Evolutionary conservation across 805 yeast genomes (phyloP).

Genomic region (Kluyveromyces aestuarii): DNA sequence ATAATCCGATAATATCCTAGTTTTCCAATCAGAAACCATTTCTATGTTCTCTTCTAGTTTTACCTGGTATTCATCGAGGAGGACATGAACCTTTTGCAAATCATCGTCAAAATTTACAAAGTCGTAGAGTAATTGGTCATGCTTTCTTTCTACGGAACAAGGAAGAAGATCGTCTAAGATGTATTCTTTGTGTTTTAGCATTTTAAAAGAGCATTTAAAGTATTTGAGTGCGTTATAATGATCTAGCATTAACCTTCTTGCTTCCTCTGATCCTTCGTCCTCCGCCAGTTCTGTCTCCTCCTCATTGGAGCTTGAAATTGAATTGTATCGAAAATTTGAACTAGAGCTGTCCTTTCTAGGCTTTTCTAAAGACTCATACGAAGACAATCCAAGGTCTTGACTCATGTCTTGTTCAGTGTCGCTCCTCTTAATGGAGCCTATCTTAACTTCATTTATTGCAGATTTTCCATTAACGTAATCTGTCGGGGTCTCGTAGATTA

Average conservation of each 20-base stretch:
- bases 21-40: constrained; percentile 26
- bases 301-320: neutral
- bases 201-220: constrained; percentile 15
- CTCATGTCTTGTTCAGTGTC: neutral
- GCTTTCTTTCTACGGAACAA: neutral
- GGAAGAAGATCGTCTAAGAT: constrained; percentile 15
- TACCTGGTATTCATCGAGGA: constrained; percentile 14
- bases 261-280: neutral
- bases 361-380: neutral
- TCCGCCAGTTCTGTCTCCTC: neutral
- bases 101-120: constrained; percentile 12
- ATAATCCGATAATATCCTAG: constrained; percentile 27
- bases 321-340: neutral
- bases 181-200: constrained; percentile 20
- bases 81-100: constrained; percentile 10
- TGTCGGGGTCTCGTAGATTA: neutral
- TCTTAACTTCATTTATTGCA: neutral
- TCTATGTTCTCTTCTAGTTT: constrained; percentile 21
- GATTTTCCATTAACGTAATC: neutral
- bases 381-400: neutral
- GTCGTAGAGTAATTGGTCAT: neutral
- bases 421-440: neutral
- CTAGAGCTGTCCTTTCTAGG: neutral
- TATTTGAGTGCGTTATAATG: constrained; percentile 8
- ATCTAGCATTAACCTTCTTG: neutral